A percentile compares a stretch with the other conserved stretches of the same genome.
Evolutionary conservation across 345 rosid species (phyloP).

Genomic region (Hevea brasiliensis): DNA sequence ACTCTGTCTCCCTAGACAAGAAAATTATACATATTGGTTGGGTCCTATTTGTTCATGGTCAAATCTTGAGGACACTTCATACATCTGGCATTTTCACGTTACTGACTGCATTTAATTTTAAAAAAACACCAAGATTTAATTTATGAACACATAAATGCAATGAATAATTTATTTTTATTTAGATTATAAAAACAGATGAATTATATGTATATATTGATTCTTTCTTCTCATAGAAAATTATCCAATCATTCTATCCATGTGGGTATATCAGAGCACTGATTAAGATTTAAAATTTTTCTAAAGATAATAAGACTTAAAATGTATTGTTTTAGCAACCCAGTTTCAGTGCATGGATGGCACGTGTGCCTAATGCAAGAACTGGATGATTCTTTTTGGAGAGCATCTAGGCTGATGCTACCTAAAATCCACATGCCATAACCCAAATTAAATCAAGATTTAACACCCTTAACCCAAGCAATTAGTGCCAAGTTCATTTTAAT

Average conservation of each 20-base stretch:
- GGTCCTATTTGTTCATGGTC: constrained; percentile 8
- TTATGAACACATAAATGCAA: background rate
- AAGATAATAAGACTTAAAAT: background rate
- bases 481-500: background rate
- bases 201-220: background rate
- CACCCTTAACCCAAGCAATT: background rate
- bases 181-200: background rate
- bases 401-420: constrained; percentile 6
- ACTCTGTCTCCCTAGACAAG: background rate
- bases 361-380: background rate
- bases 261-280: constrained; percentile 1
- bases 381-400: constrained; percentile 7
- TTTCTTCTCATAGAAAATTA: background rate
- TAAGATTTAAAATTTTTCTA: background rate
- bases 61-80: background rate
- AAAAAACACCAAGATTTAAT: background rate
- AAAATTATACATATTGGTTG: background rate
- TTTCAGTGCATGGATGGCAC: constrained; percentile 4
- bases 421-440: constrained; percentile 8
- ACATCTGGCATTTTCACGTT: background rate
- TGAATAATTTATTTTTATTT: background rate
- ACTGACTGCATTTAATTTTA: background rate
- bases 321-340: background rate
- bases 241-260: constrained; percentile 1
- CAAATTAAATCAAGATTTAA: background rate